phyloP scores from a whole-genome alignment of 2,329 filamentous ascomycete species.

The Penicillium sp. region DNA sequence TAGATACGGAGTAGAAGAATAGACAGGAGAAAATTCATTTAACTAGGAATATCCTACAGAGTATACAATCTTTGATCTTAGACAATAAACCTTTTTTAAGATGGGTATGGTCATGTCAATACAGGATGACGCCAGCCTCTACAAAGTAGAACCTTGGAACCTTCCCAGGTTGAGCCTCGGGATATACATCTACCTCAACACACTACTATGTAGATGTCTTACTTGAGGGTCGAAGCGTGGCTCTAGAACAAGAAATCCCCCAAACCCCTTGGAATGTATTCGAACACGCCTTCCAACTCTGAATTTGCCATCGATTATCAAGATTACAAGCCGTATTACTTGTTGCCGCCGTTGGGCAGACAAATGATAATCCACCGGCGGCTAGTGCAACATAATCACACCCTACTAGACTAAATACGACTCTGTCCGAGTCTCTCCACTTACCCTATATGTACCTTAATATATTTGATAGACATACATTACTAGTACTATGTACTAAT shows the following conservation, averaged over 20 bases:
- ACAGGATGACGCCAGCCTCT: neutral
- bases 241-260: neutral
- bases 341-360: conserved; percentile 10
- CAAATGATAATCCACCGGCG: conserved; percentile 5
- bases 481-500: too few species aligned
- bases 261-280: neutral
- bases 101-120: neutral
- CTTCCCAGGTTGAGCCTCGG: neutral
- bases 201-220: neutral
- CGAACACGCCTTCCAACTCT: neutral
- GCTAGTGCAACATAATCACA: neutral
- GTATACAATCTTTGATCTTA: neutral
- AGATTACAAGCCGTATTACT: neutral
- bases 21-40: too few species aligned
- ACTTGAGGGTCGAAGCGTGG: neutral
- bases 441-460: neutral
- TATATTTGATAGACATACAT: neutral
- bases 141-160: neutral
- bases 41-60: too few species aligned
- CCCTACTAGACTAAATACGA: conserved; percentile 4
- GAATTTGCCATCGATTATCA: neutral
- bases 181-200: neutral
- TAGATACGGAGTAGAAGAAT: neutral
- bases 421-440: conserved; percentile 2
- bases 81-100: neutral